Conservation (phyloP, 352 stramenopile species). For the Aphanomyces euteiches region DNA sequence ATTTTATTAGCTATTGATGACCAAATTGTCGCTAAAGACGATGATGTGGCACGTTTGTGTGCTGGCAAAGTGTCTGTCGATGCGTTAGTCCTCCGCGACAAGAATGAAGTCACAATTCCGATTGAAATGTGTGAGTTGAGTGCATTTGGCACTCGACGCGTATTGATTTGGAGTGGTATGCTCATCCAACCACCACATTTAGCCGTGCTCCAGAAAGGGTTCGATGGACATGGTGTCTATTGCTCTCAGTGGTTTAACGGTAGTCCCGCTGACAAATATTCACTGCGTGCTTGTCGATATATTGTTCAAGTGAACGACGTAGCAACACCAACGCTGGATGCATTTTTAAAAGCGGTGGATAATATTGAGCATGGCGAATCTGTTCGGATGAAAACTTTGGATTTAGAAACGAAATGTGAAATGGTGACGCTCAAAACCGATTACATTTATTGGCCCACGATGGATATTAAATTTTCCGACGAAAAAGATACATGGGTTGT, state of each 20-base stretch:
- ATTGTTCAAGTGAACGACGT: conserved; percentile 88
- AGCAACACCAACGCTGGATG: conserved; percentile 70
- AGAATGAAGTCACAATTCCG: conserved; percentile 57
- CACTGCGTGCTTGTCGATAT: conserved; percentile 83
- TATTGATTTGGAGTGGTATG: conserved; percentile 87
- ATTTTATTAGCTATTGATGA: conserved; percentile 80
- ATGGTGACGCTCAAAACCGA: conserved; percentile 87
- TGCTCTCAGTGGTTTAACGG: conserved; percentile 88
- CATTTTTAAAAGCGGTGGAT: conserved; percentile 79
- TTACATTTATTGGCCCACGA: conserved; percentile 88
- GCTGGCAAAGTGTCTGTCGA: conserved; percentile 44
- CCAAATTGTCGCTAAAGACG: conserved; percentile 65
- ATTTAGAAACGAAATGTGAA: conserved; percentile 85
- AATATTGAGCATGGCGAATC: conserved; percentile 74
- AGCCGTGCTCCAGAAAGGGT: conserved; percentile 72
- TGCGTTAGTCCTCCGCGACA: conserved; percentile 69
- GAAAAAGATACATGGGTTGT: conserved; percentile 68
- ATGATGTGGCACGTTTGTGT: conserved; percentile 64
- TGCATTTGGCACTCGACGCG: conserved; percentile 78
- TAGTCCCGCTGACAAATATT: conserved; percentile 87
- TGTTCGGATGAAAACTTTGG: conserved; percentile 85
- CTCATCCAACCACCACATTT: conserved; percentile 88
- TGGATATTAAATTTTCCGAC: conserved; percentile 54
- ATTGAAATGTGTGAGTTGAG: conserved; percentile 61
- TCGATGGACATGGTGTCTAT: conserved; percentile 83